These are phyloP conservation scores for Lavandula angustifolia DNA, from an alignment of 257 asterid species.

Conservation along the genomic window DNA sequence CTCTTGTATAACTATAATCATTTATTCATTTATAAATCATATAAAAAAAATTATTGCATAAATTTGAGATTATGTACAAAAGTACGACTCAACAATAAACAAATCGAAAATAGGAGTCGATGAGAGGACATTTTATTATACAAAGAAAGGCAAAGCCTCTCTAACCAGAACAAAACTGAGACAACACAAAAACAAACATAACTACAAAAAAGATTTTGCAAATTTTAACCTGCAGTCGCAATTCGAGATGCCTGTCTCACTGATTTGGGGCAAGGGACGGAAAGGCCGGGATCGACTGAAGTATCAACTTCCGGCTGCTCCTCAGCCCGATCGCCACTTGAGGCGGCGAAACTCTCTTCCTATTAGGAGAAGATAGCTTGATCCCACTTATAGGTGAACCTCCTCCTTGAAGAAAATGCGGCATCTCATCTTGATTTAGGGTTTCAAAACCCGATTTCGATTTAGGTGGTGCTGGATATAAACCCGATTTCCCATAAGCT, in stretches of 20 bases:
- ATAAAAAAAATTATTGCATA: too few relatives aligned
- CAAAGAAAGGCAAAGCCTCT: constrained; percentile 18
- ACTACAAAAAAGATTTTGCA: constrained; percentile 23
- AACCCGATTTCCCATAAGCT: constrained; percentile 41
- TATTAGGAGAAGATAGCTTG: constrained; percentile 74
- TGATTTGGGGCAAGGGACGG: constrained; percentile 68
- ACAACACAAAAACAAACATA: constrained; percentile 8
- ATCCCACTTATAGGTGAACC: constrained; percentile 50
- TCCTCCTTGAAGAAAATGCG: constrained; percentile 59
- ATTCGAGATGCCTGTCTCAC: constrained; percentile 29
- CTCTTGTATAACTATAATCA: too few relatives aligned
- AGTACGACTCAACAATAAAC: constrained; percentile 18
- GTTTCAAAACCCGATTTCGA: constrained; percentile 49
- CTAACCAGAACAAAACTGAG: constrained; percentile 28
- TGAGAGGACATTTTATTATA: constrained; percentile 20
- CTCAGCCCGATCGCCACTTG: constrained; percentile 49
- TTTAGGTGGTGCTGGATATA: constrained; percentile 51
- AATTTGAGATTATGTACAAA: too few relatives aligned
- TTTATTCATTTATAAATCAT: too few relatives aligned
- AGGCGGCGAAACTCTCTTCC: constrained; percentile 86
- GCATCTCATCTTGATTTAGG: constrained; percentile 61
- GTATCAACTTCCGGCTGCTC: constrained; percentile 76
- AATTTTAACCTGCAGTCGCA: neutral
- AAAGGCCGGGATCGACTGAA: constrained; percentile 70
- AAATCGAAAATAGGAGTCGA: neutral